Evolutionary conservation across 345 rosid species (phyloP), one percentile per base, ranked within the genome.

Genomic region (Moricandia arvensis): DNA sequence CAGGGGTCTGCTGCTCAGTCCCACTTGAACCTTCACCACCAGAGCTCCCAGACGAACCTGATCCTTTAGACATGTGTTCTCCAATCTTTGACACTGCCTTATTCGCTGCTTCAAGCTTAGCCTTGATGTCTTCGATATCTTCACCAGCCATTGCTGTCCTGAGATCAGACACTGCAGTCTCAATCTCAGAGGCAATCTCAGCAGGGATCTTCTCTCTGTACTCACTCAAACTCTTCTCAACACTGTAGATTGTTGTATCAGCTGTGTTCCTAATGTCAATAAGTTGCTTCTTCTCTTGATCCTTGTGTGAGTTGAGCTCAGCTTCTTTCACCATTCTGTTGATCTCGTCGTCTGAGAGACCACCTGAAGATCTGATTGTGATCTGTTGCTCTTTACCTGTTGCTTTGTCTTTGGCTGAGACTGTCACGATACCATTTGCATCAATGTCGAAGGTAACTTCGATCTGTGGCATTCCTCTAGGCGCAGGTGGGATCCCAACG

Each of bases 81-180:
- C 90, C 88, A 4, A 87, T 87, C 79, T 85, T 87, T 0, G 90
- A 85, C 54, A 87, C 85, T 29, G 88, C 85, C 57, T 87, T 83
- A 70, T 85, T 87, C 1, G 90, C 87, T 27, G 80, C 82, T 21
- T 85, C 90, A 1, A 87, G 69, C 58, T 85, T 87, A 41, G 86
- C 73, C 73, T 85, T 87, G 76, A 87, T 87, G 67, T 85, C 88
- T 3, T 85, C 84, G 1, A 71, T 43, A 3, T 78, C 74, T 8
- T 85, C 88, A 4, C 86, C 84, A 1, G 76, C 69, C 80, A 85
- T 51, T 8, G 88, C 77, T 2, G 55, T 81, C 77, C 88, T 80
- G 24, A 85, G 76, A 29, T 83, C 86, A 35, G 86, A 74, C 51
- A 85, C 83, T 10, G 86, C 80, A 10, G 72, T 63, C 59, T 85